A percentile compares a stretch with the other conserved stretches of the same genome.
Conservation (phyloP, 2,329 filamentous ascomycete species). For the Fusarium torulosum region DNA sequence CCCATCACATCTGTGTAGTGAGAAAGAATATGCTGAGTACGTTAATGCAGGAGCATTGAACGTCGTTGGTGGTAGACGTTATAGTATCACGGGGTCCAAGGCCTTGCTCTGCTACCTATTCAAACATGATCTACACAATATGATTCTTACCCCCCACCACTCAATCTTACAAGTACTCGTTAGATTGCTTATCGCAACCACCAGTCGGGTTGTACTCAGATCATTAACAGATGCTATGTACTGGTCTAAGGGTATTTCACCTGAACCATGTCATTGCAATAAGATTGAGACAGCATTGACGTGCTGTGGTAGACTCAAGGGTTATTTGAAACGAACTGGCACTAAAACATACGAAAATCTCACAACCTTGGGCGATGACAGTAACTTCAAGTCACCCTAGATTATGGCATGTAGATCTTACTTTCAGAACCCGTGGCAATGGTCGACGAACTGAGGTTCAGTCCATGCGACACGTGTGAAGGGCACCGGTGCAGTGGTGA, state of each 20-base stretch:
- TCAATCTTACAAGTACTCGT: background rate
- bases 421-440: slow-evolving; percentile 33
- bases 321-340: slow-evolving; percentile 26
- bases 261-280: slow-evolving; percentile 18
- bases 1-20: background rate
- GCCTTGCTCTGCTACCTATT: background rate
- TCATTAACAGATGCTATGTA: background rate
- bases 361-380: slow-evolving; percentile 16
- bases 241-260: slow-evolving; percentile 2
- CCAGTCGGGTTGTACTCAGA: slow-evolving; percentile 18
- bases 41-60: background rate
- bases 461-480: slow-evolving; percentile 39
- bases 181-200: slow-evolving; percentile 13
- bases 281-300: slow-evolving; percentile 22
- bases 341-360: slow-evolving; percentile 32
- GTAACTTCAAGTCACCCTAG: slow-evolving; percentile 21
- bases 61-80: background rate
- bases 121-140: background rate
- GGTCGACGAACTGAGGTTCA: slow-evolving; percentile 31
- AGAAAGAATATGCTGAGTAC: background rate
- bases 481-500: slow-evolving; percentile 26
- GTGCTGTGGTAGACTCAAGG: slow-evolving; percentile 22
- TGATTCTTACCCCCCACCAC: slow-evolving; percentile 1
- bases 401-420: slow-evolving; percentile 35
- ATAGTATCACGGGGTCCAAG: background rate